Conservation (phyloP, 1,284 basidiomycete species). For the Chondrostereum purpureum region DNA sequence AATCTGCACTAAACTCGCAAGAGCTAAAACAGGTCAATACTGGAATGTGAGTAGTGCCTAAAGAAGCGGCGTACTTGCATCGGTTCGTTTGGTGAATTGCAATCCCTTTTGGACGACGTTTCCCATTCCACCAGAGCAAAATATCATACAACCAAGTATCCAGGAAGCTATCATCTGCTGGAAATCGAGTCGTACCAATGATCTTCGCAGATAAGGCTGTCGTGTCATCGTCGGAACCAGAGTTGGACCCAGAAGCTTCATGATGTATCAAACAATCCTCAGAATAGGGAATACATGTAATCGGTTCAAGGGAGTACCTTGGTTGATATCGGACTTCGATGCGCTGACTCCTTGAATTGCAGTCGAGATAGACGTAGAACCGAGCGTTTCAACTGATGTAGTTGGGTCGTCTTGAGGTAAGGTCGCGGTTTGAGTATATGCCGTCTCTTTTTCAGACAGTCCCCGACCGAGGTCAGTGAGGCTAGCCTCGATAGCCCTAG, state of each 20-base stretch:
- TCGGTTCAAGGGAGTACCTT: no score
- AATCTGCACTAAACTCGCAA: constrained; percentile 74
- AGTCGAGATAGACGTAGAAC: no score
- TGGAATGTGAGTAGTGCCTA: constrained; percentile 3
- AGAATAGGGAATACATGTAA: no score
- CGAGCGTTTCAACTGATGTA: no score
- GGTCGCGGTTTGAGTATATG: no score
- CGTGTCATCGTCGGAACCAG: no score
- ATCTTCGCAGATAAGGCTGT: no score
- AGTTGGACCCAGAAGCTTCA: constrained; percentile 7
- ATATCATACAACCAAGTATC: constrained; percentile 50
- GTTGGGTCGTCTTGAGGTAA: no score
- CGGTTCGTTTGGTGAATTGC: constrained; percentile 50
- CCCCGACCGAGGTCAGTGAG: constrained; percentile 30
- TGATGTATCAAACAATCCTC: no score
- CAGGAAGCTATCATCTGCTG: constrained; percentile 50
- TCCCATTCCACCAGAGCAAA: constrained; percentile 72
- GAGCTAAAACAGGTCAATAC: constrained; percentile 34
- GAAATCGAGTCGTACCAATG: constrained; percentile 63
- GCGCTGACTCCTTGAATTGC: no score
- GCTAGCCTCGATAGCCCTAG: constrained; percentile 70
- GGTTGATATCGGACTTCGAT: no score
- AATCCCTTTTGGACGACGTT: constrained; percentile 63
- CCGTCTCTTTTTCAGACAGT: no score
- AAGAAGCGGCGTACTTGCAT: constrained; percentile 53